Evolutionary conservation across 106 monocot species (phyloP), one percentile per base, ranked within the genome.

Genomic region (Alisma plantagoaquatica): DNA sequence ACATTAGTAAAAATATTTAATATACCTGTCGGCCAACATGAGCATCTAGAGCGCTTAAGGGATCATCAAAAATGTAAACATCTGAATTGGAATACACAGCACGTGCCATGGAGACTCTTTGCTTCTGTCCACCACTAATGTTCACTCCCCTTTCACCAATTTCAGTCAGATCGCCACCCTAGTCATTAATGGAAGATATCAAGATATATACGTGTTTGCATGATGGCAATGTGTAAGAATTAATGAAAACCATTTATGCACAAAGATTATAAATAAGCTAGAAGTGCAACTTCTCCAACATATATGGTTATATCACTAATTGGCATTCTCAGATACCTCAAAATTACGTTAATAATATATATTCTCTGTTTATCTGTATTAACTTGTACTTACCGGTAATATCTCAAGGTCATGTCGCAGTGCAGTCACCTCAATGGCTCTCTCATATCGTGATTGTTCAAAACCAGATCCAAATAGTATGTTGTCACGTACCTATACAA

Each of bases 141-240:
- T 89, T 98, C 3, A 98, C 98, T 46, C 98, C 98, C 57, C 98
- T 81, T 76, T 98, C 98, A 59, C 98, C 98, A 74, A 98, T 98
- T 55, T 98, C 98, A 41, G 98, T 98, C 29, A 98, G 82, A 69
- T 98, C 98, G 38, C 90, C 89, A 53, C 98, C 98, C 98, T 98
- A 51, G 62, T 29, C 44, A 58, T n/a, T n/a, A n/a, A n/a, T n/a
- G n/a, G n/a, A n/a, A n/a, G n/a, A n/a, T n/a, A n/a, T n/a, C n/a
- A n/a, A n/a, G n/a, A n/a, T n/a, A n/a, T n/a, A n/a, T n/a, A n/a
- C n/a, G n/a, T n/a, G n/a, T n/a, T n/a, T n/a, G n/a, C n/a, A n/a
- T n/a, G n/a, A n/a, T n/a, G n/a, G n/a, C n/a, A n/a, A n/a, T n/a
- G n/a, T n/a, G n/a, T n/a, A n/a, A n/a, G n/a, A n/a, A n/a, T n/a